Base-by-base conservation (phyloP, 1,284 basidiomycete species). In the Cutaneotrichosporon spelunceum region DNA sequence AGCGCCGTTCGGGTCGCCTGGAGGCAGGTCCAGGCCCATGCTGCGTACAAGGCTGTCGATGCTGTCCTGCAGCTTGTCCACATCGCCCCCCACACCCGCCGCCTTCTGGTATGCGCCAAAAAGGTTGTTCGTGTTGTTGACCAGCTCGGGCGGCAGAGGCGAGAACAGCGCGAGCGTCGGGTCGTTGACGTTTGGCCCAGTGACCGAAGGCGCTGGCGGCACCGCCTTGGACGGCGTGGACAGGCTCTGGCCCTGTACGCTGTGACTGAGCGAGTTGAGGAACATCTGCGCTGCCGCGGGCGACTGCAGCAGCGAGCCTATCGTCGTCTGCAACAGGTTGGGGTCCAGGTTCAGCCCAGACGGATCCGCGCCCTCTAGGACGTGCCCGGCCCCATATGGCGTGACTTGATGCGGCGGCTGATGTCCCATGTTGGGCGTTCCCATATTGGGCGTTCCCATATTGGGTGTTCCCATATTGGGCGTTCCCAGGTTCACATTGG, bases 41-140 rank as follows among this genome's bases (percentile, higher is more conserved):
- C 83, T 84, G 69, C 87, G 82, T 50, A 92, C 88, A 42, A 93
- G 81, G 13, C 84, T 84, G 63, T 90, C 85, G 65, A 93, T 87
- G 66, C 84, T 87, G 39, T 81, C 82, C 68, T 89, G 86, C 57
- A 93, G 79, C 48, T 84, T 83, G 64, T 88, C 86, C 29, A 92
- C 88, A 61, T 91, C 88, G 50, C 82, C 82, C 57, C 87, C 85
- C 53, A 92, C 87, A 61, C 86, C 87, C 27, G 83, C 72, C 0
- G 89, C 82, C 54, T 83, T 83, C 50, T 82, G 83, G 80, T 88
- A 89, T 2, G 83, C 80, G 65, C 84, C 84, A 49, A 86, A 81
- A 16, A 87, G 72, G 50, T 69, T 63, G 45, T 71, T 66, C n/a
- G 66, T 63, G 45, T 71, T 78, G 74, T 3, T 58, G 66, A 67